A percentile compares a stretch with the other conserved stretches of the same genome.
Evolutionary conservation across 2,329 filamentous ascomycete genomes (phyloP).

Genomic region (Pseudocercospora ulei): DNA sequence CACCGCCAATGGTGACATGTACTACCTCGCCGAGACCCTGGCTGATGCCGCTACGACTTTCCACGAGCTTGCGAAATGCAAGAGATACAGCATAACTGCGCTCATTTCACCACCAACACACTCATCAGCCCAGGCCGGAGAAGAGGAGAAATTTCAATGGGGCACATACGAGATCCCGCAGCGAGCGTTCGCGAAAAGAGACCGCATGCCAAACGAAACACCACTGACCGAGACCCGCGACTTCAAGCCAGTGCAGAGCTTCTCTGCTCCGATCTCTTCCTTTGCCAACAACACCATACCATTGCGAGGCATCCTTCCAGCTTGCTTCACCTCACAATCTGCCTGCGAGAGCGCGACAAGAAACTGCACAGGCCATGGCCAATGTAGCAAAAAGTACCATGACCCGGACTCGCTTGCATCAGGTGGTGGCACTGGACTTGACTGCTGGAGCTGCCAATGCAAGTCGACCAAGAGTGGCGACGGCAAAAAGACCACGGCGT

Average conservation of each 20-base stretch:
- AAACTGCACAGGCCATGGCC: conserved; percentile 73
- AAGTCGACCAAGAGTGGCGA: conserved; percentile 47
- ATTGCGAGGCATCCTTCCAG: conserved; percentile 50
- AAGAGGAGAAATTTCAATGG: conserved; percentile 25
- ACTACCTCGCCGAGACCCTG: conserved; percentile 18
- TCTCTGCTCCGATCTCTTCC: conserved; percentile 29
- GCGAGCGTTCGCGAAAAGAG: conserved; percentile 23
- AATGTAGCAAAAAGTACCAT: conserved; percentile 59
- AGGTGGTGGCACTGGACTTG: conserved; percentile 32
- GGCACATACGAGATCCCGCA: conserved; percentile 31
- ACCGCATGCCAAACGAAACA: conserved; percentile 21
- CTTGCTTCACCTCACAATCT: conserved; percentile 64
- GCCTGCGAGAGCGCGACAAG: conserved; percentile 61
- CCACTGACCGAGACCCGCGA: conserved; percentile 16
- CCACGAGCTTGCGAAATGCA: conserved; percentile 13
- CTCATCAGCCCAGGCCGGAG: conserved; percentile 9
- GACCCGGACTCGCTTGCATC: conserved; percentile 35
- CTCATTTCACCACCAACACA: conserved; percentile 21
- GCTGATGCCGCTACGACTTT: conserved; percentile 19
- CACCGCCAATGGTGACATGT: conserved; percentile 16
- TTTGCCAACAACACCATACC: conserved; percentile 35
- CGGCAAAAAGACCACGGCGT: conserved; percentile 56
- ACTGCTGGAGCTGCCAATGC: conserved; percentile 76
- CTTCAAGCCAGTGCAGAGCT: conserved; percentile 27
- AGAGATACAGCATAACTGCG: conserved; percentile 22